Base-by-base conservation (phyloP, 441 rosid genomes). In the Cnidoscolus chayamansa region DNA sequence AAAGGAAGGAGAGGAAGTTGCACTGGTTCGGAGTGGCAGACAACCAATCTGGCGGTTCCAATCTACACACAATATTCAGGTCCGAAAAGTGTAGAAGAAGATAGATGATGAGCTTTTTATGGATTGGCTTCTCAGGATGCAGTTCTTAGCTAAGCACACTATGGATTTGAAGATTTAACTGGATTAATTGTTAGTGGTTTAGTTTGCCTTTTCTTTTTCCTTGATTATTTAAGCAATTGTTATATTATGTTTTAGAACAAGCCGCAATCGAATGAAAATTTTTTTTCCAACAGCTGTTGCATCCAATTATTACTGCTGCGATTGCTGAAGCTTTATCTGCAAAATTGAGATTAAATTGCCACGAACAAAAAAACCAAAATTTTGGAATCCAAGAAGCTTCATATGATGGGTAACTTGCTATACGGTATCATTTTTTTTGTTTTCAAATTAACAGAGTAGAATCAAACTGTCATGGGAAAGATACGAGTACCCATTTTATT, bases 31-130 rank as follows among this genome's bases (percentile, higher is more conserved):
- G 83, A 96, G 99, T 68, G 98, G 98, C 40, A 87, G 86, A 72
- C 89, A 88, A 73, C 97, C 98, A 67, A 96, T 96, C 78, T 96
- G 98, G 98, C 85, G 97, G 74, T 89, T 88, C 80, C 98, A 91
- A 62, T 90, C 99, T 48, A 93, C 97, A 4, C 99, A 93, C 78
- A 93, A 90, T 80, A 93, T 91, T 78, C 98, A 96, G 86, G 97
- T 95, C 76, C 88, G 96, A 56, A 86, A 85, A 86, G 99, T 88
- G 35, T 93, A 89, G 81, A 68, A 63, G 7, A 32, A 72, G 57
- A 57, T 17, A 55, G 65, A 68, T 17, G 67, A 37, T 50, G 12
- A 43, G 47, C 68, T 45, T 45, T 13, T 47, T 47, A 67, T 32
- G 71, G 62, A 11, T 71, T 4, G 71, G 62, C n/a, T 71, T 4